A percentile compares a stretch with the other conserved stretches of the same genome.
These are phyloP conservation scores for Meyerozyma guilliermondii DNA, from an alignment of 1,139 yeast species.

Conservation along the genomic window DNA sequence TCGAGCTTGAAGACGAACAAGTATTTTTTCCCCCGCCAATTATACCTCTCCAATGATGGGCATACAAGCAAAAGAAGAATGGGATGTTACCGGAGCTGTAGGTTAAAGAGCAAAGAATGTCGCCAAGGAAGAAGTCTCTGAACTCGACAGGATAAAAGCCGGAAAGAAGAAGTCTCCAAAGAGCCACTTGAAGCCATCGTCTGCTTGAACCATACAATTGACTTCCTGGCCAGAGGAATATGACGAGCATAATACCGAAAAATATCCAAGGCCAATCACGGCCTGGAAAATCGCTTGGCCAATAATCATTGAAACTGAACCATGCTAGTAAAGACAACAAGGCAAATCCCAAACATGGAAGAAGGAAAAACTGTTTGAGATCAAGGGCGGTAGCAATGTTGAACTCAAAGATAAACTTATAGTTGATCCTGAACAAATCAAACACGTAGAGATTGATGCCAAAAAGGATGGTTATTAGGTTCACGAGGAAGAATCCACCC, in stretches of 20 bases:
- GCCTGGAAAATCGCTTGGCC: constrained; percentile 58
- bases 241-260: constrained; percentile 46
- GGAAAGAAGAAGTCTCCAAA: constrained; percentile 69
- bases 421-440: constrained; percentile 73
- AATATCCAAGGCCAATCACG: constrained; percentile 80
- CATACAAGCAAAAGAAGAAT: constrained; percentile 78
- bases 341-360: constrained; percentile 59
- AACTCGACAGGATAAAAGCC: constrained; percentile 95
- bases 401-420: constrained; percentile 88
- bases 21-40: constrained; percentile 27
- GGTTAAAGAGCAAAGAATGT: constrained; percentile 80
- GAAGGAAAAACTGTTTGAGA: constrained; percentile 55
- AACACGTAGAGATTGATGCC: constrained; percentile 69
- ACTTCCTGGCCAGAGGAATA: constrained; percentile 63
- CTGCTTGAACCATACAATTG: constrained; percentile 52
- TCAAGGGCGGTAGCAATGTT: constrained; percentile 68
- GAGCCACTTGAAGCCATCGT: constrained; percentile 68
- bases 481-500: constrained; percentile 80
- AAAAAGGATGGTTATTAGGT: constrained; percentile 57
- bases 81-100: constrained; percentile 84
- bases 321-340: constrained; percentile 59
- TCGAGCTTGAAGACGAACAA: constrained; percentile 79
- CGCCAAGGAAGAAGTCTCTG: constrained; percentile 90
- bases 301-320: constrained; percentile 70
- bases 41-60: constrained; percentile 60